A percentile compares a stretch with the other conserved stretches of the same genome.
These are phyloP conservation scores for Notholithocarpus densiflorus DNA, from an alignment of 306 rosid species.

Conservation along the genomic window DNA sequence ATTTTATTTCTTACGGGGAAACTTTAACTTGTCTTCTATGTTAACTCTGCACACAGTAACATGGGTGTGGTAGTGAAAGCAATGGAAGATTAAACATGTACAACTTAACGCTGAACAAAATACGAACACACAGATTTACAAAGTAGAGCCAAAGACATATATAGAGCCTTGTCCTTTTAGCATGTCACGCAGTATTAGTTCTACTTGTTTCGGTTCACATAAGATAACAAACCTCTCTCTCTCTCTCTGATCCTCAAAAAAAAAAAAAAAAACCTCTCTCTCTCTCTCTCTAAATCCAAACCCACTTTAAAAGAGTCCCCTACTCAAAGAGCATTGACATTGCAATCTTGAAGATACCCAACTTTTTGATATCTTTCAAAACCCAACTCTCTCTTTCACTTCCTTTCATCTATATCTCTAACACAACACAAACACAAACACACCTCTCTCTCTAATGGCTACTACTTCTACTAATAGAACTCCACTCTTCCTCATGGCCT, in stretches of 20 bases:
- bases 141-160: conserved; percentile 5
- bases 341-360: conserved; percentile 5
- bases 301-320: not conserved
- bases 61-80: conserved; percentile 2
- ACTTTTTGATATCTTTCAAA: not conserved
- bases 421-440: not conserved
- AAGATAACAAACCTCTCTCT: conserved; percentile 5
- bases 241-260: too few relatives aligned
- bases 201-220: conserved; percentile 26
- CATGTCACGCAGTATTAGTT: conserved; percentile 37
- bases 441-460: conserved; percentile 22
- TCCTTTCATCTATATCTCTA: not conserved
- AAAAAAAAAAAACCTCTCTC: too few relatives aligned
- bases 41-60: too few relatives aligned
- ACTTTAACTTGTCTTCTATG: not conserved
- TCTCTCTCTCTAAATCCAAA: conserved; percentile 6
- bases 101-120: conserved; percentile 1
- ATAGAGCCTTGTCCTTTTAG: conserved; percentile 37
- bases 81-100: too few relatives aligned
- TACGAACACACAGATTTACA: not conserved
- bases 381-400: not conserved
- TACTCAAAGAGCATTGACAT: not conserved
- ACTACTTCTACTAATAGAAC: not conserved
- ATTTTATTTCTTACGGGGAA: not conserved
- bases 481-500: conserved; percentile 34